Base-by-base conservation (phyloP, 108 stramenopile genomes). In the Aurantiochytrium sp. region DNA sequence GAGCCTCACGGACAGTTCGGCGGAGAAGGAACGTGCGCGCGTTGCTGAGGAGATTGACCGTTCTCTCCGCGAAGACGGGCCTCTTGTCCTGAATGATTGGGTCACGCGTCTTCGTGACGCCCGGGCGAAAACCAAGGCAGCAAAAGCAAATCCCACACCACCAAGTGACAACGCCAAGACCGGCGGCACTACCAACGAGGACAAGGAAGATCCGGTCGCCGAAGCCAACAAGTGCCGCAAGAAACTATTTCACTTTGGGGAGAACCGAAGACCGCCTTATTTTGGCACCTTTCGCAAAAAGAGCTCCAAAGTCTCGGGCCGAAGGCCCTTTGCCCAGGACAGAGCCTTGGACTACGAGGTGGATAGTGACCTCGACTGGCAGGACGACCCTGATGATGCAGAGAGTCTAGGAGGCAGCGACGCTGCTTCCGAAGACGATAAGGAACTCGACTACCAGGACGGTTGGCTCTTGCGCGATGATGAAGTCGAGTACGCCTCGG, bases 361-460 rank as follows among this genome's bases (percentile, higher is more conserved):
- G n/a, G 76, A 83, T 53, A 83, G 76, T 45, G 76, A 83, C 28
- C 49, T 53, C n/a, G 76, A 83, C 2, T 83, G 76, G 76, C 49
- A 83, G 51, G 76, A 83, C 12, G 76, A 53, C 28, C 76, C 76
- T 6, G 76, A 83, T 53, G 76, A 83, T 3, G 76, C 76, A 6
- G 76, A 83, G 23, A 53, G 49, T 53, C 45, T 83, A 45, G 76
- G 49, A 16, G 76, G 10, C 19, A 83, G 76, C 51, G 76, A 53
- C 49, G 76, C 45, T 12, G 76, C 49, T 12, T 83, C 76, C n/a
- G 76, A 83, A 35, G 51, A 83, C 28, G 76, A 53, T 35, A 53
- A 53, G 49, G 76, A 83, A 12, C 76, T 83, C 28, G 76, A 83
- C 51, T 83, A 83, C 76, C 76, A 83, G 28, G 76, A 83, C 28